A percentile compares a stretch with the other conserved stretches of the same genome.
Conservation (phyloP, 164 flowering plant genomes). For the Nymphaea colorata region DNA sequence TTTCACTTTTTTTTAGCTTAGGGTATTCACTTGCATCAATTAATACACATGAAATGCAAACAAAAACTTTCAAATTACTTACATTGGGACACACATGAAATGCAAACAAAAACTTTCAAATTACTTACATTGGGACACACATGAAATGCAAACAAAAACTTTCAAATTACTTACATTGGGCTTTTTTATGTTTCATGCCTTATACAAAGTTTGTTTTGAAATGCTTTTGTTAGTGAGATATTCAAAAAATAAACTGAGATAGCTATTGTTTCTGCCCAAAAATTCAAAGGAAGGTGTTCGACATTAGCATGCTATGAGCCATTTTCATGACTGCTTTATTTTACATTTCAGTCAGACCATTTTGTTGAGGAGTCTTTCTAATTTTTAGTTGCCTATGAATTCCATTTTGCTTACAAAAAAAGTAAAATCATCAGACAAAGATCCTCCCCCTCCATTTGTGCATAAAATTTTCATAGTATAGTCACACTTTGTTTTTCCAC, state of each 20-base stretch:
- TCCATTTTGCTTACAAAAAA: too few relatives aligned
- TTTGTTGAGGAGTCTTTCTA: not conserved
- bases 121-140: not conserved
- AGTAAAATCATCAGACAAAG: too few relatives aligned
- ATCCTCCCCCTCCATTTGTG: too few relatives aligned
- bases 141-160: not conserved
- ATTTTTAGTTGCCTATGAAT: too few relatives aligned
- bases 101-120: not conserved
- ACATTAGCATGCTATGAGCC: not conserved
- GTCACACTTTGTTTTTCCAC: too few relatives aligned
- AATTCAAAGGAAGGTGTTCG: not conserved
- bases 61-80: too few relatives aligned
- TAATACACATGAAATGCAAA: not conserved
- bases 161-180: conserved; percentile 1
- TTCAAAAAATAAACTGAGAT: not conserved
- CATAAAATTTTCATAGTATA: too few relatives aligned
- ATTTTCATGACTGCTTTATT: not conserved
- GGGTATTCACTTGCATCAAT: not conserved
- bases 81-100: not conserved
- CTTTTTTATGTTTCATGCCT: not conserved
- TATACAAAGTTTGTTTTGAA: not conserved
- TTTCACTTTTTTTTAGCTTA: not conserved
- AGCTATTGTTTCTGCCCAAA: not conserved
- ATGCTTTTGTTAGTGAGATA: not conserved
- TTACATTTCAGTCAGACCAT: not conserved